phyloP scores from a whole-genome alignment of 352 stramenopile species.

The Phytophthora tentaculata region DNA sequence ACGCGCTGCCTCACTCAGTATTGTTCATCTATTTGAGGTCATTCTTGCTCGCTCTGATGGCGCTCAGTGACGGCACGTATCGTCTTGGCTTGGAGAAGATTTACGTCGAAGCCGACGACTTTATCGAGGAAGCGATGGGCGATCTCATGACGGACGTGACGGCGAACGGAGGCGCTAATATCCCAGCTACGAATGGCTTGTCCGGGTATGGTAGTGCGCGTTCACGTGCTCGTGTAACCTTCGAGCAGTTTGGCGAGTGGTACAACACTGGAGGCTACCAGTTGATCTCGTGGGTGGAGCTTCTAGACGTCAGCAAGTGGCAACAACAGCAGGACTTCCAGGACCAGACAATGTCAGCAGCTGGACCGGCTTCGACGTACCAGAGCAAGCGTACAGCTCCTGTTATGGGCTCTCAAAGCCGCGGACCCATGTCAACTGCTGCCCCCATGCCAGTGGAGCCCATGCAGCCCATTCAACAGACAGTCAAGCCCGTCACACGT shows the following conservation, averaged over 20 bases:
- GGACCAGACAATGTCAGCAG: slow-evolving; percentile 46
- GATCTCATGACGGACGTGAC: slow-evolving; percentile 86
- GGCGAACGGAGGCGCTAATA: slow-evolving; percentile 52
- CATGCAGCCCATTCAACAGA: slow-evolving; percentile 65
- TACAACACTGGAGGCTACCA: slow-evolving; percentile 87
- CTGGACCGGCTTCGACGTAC: slow-evolving; percentile 30
- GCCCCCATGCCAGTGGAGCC: slow-evolving; percentile 50
- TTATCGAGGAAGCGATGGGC: slow-evolving; percentile 86
- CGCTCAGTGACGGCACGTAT: slow-evolving; percentile 85
- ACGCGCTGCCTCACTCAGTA: slow-evolving; percentile 79
- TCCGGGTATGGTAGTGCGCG: slow-evolving; percentile 71
- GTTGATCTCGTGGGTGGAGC: slow-evolving; percentile 86
- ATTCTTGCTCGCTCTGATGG: slow-evolving; percentile 86
- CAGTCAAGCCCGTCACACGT: slow-evolving; percentile 59
- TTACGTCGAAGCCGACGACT: slow-evolving; percentile 86
- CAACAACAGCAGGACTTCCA: slow-evolving; percentile 80
- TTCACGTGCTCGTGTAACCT: slow-evolving; percentile 80
- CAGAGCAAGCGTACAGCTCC: slow-evolving; percentile 36
- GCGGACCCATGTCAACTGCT: slow-evolving; percentile 41
- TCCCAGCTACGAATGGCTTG: slow-evolving; percentile 35
- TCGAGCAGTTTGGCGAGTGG: slow-evolving; percentile 92
- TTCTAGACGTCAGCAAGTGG: slow-evolving; percentile 86
- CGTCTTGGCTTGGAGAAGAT: slow-evolving; percentile 86
- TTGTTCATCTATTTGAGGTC: slow-evolving; percentile 88
- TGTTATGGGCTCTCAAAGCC: slow-evolving; percentile 67